phyloP scores from a whole-genome alignment of 768 basidiomycete genomes.

The Boletellus ananas region DNA sequence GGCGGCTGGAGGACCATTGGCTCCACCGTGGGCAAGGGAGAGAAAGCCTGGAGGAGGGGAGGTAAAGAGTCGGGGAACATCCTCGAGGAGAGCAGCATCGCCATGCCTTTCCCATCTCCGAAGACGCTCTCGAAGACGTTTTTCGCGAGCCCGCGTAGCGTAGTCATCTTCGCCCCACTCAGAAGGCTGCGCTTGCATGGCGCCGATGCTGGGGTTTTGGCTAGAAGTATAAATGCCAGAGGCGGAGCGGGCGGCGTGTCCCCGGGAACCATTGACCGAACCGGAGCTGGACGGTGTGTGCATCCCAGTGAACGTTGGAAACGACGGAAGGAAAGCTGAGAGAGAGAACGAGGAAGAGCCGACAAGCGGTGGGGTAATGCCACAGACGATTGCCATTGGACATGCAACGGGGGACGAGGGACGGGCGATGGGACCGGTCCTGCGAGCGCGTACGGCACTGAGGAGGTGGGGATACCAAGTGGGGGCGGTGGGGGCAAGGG shows the following conservation, averaged over 20 bases:
- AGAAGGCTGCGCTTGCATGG: slow-evolving; percentile 10
- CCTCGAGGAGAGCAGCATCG: slow-evolving; percentile 54
- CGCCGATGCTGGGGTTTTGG: slow-evolving; percentile 25
- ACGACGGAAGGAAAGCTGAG: slow-evolving; percentile 9
- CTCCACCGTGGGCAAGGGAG: background rate
- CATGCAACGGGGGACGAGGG: slow-evolving; percentile 57
- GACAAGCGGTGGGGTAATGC: slow-evolving; percentile 76
- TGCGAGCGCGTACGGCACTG: slow-evolving; percentile 70
- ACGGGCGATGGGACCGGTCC: slow-evolving; percentile 59
- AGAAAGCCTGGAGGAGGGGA: slow-evolving; percentile 18
- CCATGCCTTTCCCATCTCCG: slow-evolving; percentile 67
- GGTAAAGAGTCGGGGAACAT: slow-evolving; percentile 53
- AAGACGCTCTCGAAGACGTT: slow-evolving; percentile 65
- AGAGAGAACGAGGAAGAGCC: slow-evolving; percentile 35
- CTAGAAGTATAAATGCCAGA: slow-evolving; percentile 32
- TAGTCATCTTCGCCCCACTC: slow-evolving; percentile 68
- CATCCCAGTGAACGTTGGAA: slow-evolving; percentile 6
- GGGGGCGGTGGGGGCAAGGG: slow-evolving; percentile 65
- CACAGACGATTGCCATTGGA: slow-evolving; percentile 83
- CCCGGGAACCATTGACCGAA: slow-evolving; percentile 1
- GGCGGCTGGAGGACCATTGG: slow-evolving; percentile 13
- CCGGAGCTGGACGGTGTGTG: slow-evolving; percentile 8
- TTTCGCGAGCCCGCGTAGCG: slow-evolving; percentile 66
- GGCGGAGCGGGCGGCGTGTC: slow-evolving; percentile 16
- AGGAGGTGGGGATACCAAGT: slow-evolving; percentile 81